Evolutionary conservation across 1,139 yeast genomes (phyloP), one percentile per base, ranked within the genome.

Genomic region (Blastobotrys indianensis): DNA sequence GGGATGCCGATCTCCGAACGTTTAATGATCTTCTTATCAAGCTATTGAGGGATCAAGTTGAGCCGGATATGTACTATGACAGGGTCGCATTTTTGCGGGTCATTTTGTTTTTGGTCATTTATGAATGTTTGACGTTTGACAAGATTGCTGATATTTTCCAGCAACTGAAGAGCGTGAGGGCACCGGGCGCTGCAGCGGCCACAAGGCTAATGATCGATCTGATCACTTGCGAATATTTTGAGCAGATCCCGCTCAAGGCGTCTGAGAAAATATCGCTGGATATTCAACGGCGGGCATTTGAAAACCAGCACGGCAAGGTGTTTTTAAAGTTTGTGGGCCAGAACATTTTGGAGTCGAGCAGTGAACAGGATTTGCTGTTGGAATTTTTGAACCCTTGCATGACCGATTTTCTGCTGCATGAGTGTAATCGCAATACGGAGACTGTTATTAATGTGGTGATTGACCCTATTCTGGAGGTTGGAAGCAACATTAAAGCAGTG

Each of bases 121-220:
- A 69, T 45, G 71, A 67, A 17, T 61, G 73, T 37, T 50, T 70
- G 2, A 52, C 60, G 1, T 45, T 73, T 7, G 61, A 64, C 20
- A 55, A 63, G 4, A 52, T 70, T 2, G 62, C 66, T 5, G 68
- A 67, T 29, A 48, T 60, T 48, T 52, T 70, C 54, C 44, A 58
- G 54, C 59, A 57, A 41, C 49, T 54, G 13, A 50, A 49, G 35
- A 54, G 51, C 13, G 54, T 52, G 10, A 45, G 50, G 30, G 40
- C 51, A 12, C 51, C 56, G 2, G 55, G 56, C 1, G 42, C 55
- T 4, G 41, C 50, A 1, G 41, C 46, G 2, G 44, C 48, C 39
- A 52, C 52, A 4, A 44, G 47, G 33, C 45, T 56, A 2, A 50
- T 55, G 51, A 45, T 55, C 20, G 49, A 42, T 8, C 34, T 57